Base-by-base conservation (phyloP, 2,329 filamentous ascomycete species). In the Beauveria sp. region DNA sequence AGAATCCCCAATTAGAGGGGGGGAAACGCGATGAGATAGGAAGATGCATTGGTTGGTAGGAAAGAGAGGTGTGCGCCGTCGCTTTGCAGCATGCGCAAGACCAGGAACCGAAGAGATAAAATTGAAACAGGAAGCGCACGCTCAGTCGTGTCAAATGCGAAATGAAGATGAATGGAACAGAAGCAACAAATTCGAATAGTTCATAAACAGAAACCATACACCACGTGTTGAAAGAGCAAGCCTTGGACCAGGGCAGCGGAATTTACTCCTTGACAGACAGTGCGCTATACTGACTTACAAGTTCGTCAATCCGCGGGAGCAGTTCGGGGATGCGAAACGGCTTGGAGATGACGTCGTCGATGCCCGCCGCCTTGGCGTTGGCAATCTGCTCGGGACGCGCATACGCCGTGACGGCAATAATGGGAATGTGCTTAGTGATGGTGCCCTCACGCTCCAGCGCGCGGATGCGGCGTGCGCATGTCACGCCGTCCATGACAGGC, bases 391-490 rank as follows among this genome's bases (percentile, higher is more conserved):
- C 88, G 5, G 83, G 82, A 69, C 90, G 79, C 43, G 88, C 89
- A 72, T 93, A 93, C 2, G 90, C 90, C 43, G 89, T 93, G n/a
- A 90, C 88, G n/a, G 87, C 88, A 67, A 91, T 89, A 66, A 91
- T 89, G 2, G 88, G 88, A n/a, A 91, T 83, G 68, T 90, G 88
- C 55, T 79, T 76, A 20, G 81, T 77, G 53, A 90, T 82, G 38
- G 79, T 83, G 22, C 85, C 84, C 59, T 83, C 78, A 54, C 75
- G 76, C 70, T 93, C 88, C 20, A 90, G 77, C 63, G 88, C 81
- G 20, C 90, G 82, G 59, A 93, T 91, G 63, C 78, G 83, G 48
- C 81, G 79, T 14, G 89, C 86, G 65, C 89, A 91, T 2, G 88
- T 88, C 72, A 90, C 83, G 42, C 90, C 90, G 68, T 93, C 88